Percentiles rank a stretch among this genome's conserved stretches.
Conservation (phyloP, 352 stramenopile genomes). For the Phytopythium chamaehyphon region DNA sequence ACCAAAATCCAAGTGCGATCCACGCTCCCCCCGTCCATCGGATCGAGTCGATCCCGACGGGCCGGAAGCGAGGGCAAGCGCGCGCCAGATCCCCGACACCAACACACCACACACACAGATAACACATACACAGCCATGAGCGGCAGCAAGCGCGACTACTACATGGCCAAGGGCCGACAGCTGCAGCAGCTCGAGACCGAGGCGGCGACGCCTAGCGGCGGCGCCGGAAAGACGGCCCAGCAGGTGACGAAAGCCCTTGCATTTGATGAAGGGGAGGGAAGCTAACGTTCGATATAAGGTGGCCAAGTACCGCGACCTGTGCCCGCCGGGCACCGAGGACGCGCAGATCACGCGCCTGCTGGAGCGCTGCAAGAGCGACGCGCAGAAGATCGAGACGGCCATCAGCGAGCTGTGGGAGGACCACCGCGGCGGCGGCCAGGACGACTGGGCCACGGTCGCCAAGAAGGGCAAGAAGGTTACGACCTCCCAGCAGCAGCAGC, state of each 20-base stretch:
- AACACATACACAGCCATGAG: conserved; percentile 59
- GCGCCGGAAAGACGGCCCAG: conserved; percentile 40
- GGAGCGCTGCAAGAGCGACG: conserved; percentile 68
- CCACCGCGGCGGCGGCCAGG: conserved; percentile 50
- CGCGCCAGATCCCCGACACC: conserved; percentile 8
- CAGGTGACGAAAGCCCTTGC: conserved; percentile 34
- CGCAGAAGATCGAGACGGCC: conserved; percentile 59
- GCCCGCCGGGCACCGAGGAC: conserved; percentile 76
- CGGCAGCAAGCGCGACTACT: conserved; percentile 76
- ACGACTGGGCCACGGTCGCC: conserved; percentile 74
- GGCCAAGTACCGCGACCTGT: conserved; percentile 75
- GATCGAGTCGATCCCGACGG: too few species aligned
- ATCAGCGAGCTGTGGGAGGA: conserved; percentile 87
- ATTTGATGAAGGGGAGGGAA: neutral
- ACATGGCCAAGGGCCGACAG: conserved; percentile 77
- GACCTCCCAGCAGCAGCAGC: conserved; percentile 19
- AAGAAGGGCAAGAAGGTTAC: conserved; percentile 76
- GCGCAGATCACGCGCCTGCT: conserved; percentile 66
- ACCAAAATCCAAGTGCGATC: conserved; percentile 1
- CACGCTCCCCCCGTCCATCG: neutral
- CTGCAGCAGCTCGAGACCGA: conserved; percentile 73
- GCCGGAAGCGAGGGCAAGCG: too few species aligned
- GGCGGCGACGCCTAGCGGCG: conserved; percentile 26
- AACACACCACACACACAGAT: conserved; percentile 8
- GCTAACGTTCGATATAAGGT: conserved; percentile 23